phyloP scores from a whole-genome alignment of 2,329 filamentous ascomycete genomes.

The Aspergillus flavus region DNA sequence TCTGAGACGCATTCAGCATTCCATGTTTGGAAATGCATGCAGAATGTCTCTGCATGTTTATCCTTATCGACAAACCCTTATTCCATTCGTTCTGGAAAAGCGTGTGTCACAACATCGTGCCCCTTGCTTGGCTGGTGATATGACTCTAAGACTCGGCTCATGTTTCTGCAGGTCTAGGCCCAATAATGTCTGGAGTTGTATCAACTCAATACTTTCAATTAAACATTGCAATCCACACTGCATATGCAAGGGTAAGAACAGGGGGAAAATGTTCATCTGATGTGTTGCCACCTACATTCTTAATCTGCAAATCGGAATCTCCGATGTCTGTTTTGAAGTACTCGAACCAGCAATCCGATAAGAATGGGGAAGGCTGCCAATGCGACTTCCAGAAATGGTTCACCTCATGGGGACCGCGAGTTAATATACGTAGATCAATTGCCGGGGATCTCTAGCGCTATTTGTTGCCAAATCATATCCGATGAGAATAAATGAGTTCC shows the following conservation, averaged over 20 bases:
- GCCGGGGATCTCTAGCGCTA: background rate
- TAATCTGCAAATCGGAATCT: background rate
- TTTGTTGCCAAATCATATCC: background rate
- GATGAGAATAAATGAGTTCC: background rate
- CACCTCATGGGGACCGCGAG: background rate
- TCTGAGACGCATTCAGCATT: conserved; percentile 2
- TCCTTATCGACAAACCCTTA: background rate
- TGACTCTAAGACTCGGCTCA: background rate
- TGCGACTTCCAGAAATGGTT: background rate
- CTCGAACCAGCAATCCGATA: background rate
- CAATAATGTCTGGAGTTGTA: background rate
- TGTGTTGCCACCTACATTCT: background rate
- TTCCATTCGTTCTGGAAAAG: background rate
- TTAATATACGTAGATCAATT: background rate
- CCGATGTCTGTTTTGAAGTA: background rate
- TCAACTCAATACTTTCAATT: background rate
- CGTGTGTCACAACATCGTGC: background rate
- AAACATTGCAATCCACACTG: background rate
- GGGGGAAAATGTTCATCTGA: background rate
- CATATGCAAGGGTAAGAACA: background rate
- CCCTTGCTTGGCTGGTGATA: background rate
- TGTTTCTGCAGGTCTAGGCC: background rate
- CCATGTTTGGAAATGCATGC: background rate
- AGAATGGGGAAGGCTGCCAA: background rate
- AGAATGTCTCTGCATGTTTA: background rate